phyloP scores from a whole-genome alignment of 345 rosid species.

The Salix caprea region DNA sequence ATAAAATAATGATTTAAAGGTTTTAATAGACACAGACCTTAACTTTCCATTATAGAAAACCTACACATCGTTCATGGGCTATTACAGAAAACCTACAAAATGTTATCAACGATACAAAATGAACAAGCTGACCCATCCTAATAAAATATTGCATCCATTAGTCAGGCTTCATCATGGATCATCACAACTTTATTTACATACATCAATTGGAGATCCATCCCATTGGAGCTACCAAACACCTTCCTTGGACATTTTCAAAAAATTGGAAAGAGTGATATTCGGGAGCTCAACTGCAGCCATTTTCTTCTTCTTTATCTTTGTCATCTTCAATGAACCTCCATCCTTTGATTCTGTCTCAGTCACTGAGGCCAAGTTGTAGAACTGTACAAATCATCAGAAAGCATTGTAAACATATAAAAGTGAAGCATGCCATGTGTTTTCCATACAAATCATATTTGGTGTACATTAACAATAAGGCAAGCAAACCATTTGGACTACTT shows the following conservation, averaged over 20 bases:
- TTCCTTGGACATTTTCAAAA: conserved; percentile 79
- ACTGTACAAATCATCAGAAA: conserved; percentile 37
- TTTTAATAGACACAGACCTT: too few relatives aligned
- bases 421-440: neutral
- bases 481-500: neutral
- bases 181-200: too few relatives aligned
- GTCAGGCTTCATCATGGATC: too few relatives aligned
- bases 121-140: too few relatives aligned
- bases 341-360: conserved; percentile 51
- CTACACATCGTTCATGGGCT: too few relatives aligned
- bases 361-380: conserved; percentile 71
- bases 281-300: conserved; percentile 43
- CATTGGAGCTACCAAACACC: conserved; percentile 54
- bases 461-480: neutral
- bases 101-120: too few relatives aligned
- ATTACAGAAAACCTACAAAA: too few relatives aligned
- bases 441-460: neutral
- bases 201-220: too few relatives aligned
- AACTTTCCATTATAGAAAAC: too few relatives aligned
- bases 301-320: conserved; percentile 62
- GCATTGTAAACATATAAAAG: neutral
- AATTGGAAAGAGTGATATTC: conserved; percentile 53
- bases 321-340: conserved; percentile 44
- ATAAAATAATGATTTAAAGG: too few relatives aligned
- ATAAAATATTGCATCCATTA: too few relatives aligned